Conservation (phyloP, 495 filamentous ascomycete species). For the Parathielavia hyrcaniae region DNA sequence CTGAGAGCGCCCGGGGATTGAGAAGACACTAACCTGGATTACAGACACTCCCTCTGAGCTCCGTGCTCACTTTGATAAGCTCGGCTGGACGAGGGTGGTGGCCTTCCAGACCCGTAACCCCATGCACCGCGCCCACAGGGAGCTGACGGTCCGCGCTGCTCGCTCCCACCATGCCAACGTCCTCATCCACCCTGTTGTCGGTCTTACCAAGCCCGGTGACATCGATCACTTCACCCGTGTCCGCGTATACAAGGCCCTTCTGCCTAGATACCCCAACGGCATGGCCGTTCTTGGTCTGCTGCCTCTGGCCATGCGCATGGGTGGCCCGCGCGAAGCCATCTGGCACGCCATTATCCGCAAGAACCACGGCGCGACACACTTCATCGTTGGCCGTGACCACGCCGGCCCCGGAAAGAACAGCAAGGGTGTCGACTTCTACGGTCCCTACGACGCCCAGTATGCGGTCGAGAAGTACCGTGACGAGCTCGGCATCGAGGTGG, state of each 20-base stretch:
- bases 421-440: constrained; percentile 94
- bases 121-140: constrained; percentile 97
- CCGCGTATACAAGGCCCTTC: constrained; percentile 92
- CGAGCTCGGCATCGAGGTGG: constrained; percentile 96
- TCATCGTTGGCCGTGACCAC: constrained; percentile 98
- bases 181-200: constrained; percentile 97
- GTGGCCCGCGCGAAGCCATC: constrained; percentile 94
- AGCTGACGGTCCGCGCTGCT: constrained; percentile 93
- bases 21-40: constrained; percentile 10
- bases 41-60: constrained; percentile 90
- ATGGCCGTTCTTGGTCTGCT: constrained; percentile 97
- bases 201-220: constrained; percentile 96
- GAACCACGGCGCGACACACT: constrained; percentile 98
- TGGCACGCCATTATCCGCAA: constrained; percentile 99
- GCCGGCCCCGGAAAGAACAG: constrained; percentile 96
- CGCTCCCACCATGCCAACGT: constrained; percentile 94
- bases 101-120: constrained; percentile 99
- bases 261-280: constrained; percentile 96
- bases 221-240: constrained; percentile 99
- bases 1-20: neutral
- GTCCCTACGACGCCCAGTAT: constrained; percentile 96
- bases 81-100: constrained; percentile 93
- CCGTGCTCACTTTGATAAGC: constrained; percentile 95
- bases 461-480: constrained; percentile 93
- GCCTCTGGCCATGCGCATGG: constrained; percentile 97